Conservation (phyloP, 2,329 filamentous ascomycete species). For the Colletotrichum paranaense region DNA sequence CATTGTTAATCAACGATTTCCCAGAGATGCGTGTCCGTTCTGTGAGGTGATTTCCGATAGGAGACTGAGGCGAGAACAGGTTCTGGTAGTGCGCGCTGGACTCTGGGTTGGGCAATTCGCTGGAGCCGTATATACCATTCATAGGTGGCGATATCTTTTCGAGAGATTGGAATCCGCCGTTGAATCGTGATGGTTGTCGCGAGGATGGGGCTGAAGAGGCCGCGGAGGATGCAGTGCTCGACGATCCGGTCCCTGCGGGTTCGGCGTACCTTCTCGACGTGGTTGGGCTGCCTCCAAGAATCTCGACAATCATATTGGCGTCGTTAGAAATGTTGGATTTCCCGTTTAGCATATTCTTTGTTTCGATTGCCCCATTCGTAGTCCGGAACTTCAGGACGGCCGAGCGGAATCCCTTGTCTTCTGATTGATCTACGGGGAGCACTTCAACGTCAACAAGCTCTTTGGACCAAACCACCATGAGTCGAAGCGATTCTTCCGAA, state of each 20-base stretch:
- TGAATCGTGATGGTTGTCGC: slow-evolving; percentile 69
- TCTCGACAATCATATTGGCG: slow-evolving; percentile 67
- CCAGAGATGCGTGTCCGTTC: slow-evolving; percentile 71
- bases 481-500: slow-evolving; percentile 62
- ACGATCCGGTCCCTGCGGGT: slow-evolving; percentile 35
- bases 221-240: slow-evolving; percentile 52
- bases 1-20: slow-evolving; percentile 78
- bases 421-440: slow-evolving; percentile 59
- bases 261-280: slow-evolving; percentile 43
- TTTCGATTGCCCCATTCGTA: slow-evolving; percentile 64
- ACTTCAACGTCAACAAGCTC: slow-evolving; percentile 64
- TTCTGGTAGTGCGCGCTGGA: slow-evolving; percentile 66
- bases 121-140: slow-evolving; percentile 62
- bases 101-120: slow-evolving; percentile 70
- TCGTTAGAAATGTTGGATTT: slow-evolving; percentile 63
- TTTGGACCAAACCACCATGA: slow-evolving; percentile 70
- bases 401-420: slow-evolving; percentile 61
- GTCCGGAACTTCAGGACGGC: slow-evolving; percentile 66
- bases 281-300: slow-evolving; percentile 58
- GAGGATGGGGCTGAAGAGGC: slow-evolving; percentile 57
- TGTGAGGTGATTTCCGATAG: slow-evolving; percentile 76
- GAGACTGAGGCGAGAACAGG: slow-evolving; percentile 79
- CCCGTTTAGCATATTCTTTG: slow-evolving; percentile 68
- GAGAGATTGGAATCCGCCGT: slow-evolving; percentile 67
- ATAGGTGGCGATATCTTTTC: slow-evolving; percentile 73